Evolutionary conservation across 441 rosid genomes (phyloP).

Genomic region (Jatropha multifida): DNA sequence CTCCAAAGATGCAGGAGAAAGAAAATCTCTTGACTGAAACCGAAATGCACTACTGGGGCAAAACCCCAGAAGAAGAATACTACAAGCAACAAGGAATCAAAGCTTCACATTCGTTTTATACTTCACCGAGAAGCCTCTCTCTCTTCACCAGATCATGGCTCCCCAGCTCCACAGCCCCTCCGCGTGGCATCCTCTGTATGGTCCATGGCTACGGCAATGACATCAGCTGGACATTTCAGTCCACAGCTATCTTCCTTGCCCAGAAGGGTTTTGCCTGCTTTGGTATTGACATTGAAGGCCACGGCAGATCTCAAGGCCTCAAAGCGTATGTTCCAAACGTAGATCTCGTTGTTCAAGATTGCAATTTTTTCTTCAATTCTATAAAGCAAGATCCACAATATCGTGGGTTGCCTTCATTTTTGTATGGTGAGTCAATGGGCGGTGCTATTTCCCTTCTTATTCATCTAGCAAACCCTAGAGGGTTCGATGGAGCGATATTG

Average conservation of each 20-base stretch:
- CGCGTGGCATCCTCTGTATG: slow-evolving; percentile 67
- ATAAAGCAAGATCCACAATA: slow-evolving; percentile 41
- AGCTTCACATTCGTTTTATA: slow-evolving; percentile 55
- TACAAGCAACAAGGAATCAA: slow-evolving; percentile 56
- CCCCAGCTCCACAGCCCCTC: slow-evolving; percentile 33
- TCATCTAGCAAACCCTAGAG: slow-evolving; percentile 52
- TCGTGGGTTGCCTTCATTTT: slow-evolving; percentile 51
- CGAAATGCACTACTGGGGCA: slow-evolving; percentile 64
- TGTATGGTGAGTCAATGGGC: slow-evolving; percentile 87
- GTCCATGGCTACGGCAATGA: slow-evolving; percentile 90
- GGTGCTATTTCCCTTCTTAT: slow-evolving; percentile 69
- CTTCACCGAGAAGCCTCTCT: slow-evolving; percentile 69
- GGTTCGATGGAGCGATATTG: slow-evolving; percentile 63
- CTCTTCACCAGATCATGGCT: slow-evolving; percentile 69
- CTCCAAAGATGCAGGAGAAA: slow-evolving; percentile 15
- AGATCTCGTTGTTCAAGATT: slow-evolving; percentile 66
- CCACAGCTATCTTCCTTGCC: slow-evolving; percentile 71
- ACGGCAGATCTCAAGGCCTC: slow-evolving; percentile 75
- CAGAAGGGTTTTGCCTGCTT: slow-evolving; percentile 79
- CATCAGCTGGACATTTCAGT: slow-evolving; percentile 82
- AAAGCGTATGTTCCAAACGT: slow-evolving; percentile 66
- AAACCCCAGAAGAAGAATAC: slow-evolving; percentile 57
- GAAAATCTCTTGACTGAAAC: slow-evolving; percentile 9
- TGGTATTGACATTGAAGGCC: slow-evolving; percentile 77
- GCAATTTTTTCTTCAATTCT: slow-evolving; percentile 50